phyloP scores from a whole-genome alignment of 1,139 yeast species.

The Geotrichum citri-aurantii region DNA sequence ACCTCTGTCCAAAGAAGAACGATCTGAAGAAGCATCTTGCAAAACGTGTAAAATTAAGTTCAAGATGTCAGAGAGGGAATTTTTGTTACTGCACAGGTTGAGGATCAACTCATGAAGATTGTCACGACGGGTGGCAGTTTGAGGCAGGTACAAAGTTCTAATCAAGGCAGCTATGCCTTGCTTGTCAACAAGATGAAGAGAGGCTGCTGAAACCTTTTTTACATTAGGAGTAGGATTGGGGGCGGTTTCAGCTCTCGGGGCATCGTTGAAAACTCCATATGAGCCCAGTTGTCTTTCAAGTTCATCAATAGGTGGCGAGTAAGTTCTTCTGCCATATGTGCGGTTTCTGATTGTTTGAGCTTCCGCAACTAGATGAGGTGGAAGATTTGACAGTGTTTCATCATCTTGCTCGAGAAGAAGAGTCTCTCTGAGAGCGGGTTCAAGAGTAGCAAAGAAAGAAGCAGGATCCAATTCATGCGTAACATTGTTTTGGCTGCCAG shows the following conservation, averaged over 20 bases:
- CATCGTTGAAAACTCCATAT: slow-evolving; percentile 2
- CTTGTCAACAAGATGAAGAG: slow-evolving; percentile 61
- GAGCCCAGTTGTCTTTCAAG: slow-evolving; percentile 12
- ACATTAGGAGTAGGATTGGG: slow-evolving; percentile 5
- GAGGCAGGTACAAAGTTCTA: slow-evolving; percentile 69
- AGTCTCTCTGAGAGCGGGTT: slow-evolving; percentile 35
- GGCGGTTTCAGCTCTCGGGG: slow-evolving; percentile 1
- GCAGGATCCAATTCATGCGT: slow-evolving; percentile 31
- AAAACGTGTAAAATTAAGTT: slow-evolving; percentile 61
- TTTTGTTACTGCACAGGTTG: slow-evolving; percentile 68
- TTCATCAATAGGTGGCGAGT: slow-evolving; percentile 13
- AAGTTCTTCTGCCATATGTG: slow-evolving; percentile 20
- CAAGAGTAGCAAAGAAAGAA: slow-evolving; percentile 34
- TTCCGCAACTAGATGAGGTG: slow-evolving; percentile 34
- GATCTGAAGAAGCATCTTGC: slow-evolving; percentile 65
- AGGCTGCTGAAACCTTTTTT: slow-evolving; percentile 28
- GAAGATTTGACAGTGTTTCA: slow-evolving; percentile 31
- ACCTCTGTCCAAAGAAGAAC: slow-evolving; percentile 58
- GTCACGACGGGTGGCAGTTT: slow-evolving; percentile 59
- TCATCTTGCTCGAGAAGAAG: slow-evolving; percentile 36
- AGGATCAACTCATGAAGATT: slow-evolving; percentile 61
- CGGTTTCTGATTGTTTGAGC: slow-evolving; percentile 31
- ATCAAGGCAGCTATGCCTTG: slow-evolving; percentile 70
- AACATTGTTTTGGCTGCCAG: slow-evolving; percentile 11
- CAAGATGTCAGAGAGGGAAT: slow-evolving; percentile 72